Percentiles rank a stretch among this genome's conserved stretches.
phyloP scores from a whole-genome alignment of 371 early-diverging fungal genomes.

The Mortierella sp. region DNA sequence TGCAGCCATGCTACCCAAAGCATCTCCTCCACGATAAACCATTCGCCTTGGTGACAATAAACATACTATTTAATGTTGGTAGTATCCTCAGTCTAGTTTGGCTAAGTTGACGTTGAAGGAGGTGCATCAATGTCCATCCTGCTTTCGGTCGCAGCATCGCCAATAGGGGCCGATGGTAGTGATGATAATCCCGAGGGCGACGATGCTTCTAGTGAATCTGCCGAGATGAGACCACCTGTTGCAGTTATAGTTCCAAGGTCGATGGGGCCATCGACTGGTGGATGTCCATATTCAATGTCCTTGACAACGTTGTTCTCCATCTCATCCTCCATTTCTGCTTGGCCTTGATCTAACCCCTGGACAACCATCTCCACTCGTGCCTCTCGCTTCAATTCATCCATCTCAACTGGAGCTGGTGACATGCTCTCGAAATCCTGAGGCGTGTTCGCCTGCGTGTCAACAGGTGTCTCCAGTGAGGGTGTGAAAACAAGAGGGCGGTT shows the following conservation, averaged over 20 bases:
- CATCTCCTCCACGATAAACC: background rate
- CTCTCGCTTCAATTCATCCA: constrained; percentile 43
- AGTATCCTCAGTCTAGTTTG: background rate
- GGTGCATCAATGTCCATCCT: constrained; percentile 28
- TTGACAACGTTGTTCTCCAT: constrained; percentile 48
- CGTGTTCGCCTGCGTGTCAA: constrained; percentile 52
- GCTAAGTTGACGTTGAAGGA: background rate
- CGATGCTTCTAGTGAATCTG: background rate
- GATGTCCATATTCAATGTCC: constrained; percentile 37
- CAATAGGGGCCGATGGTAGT: no score
- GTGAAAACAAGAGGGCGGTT: constrained; percentile 52
- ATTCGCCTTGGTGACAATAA: no score
- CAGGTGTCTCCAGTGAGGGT: constrained; percentile 47
- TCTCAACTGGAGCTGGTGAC: constrained; percentile 42
- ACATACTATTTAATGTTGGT: no score
- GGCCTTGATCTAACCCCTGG: constrained; percentile 46
- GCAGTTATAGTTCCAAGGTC: constrained; percentile 4
- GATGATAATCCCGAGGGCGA: background rate
- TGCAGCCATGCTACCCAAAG: constrained; percentile 8
- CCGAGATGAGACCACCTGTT: background rate
- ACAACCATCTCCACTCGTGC: constrained; percentile 46
- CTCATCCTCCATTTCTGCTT: constrained; percentile 54
- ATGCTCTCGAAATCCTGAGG: constrained; percentile 55
- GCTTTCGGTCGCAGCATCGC: background rate
- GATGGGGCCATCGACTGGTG: background rate